Conservation (phyloP, 2,329 filamentous ascomycete species). For the Pestalotiopsis sp. region DNA sequence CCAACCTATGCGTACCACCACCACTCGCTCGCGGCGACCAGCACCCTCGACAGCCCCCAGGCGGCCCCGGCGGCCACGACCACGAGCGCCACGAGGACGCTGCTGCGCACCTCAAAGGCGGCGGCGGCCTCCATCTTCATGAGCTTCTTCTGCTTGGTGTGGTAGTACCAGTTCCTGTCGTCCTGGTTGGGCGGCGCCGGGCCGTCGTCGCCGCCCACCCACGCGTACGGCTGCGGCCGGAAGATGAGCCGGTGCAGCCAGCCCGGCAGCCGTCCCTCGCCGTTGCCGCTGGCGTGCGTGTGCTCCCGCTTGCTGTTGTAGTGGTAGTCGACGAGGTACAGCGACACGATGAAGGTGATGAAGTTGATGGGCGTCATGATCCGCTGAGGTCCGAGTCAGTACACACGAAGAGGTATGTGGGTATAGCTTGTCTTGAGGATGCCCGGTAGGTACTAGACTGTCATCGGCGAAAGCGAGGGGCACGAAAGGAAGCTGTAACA, state of each 20-base stretch:
- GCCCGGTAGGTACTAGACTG: too few species aligned
- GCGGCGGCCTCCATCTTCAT: constrained; percentile 64
- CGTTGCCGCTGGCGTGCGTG: not conserved
- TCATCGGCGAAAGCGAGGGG: too few species aligned
- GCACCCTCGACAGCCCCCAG: constrained; percentile 31
- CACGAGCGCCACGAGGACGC: constrained; percentile 54
- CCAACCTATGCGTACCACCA: not conserved
- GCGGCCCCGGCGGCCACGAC: constrained; percentile 20
- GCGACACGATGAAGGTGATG: constrained; percentile 66
- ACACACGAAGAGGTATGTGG: too few species aligned
- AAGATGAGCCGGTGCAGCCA: constrained; percentile 47
- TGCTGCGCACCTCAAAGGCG: constrained; percentile 61
- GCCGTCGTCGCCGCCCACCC: constrained; percentile 20
- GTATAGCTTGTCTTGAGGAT: too few species aligned
- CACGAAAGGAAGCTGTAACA: not conserved
- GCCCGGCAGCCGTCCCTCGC: constrained; percentile 29
- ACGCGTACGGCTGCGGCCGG: constrained; percentile 41
- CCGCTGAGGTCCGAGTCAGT: constrained; percentile 31
- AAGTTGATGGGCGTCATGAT: constrained; percentile 67
- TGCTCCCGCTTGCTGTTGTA: constrained; percentile 51
- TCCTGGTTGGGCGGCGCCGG: constrained; percentile 18
- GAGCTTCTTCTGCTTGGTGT: constrained; percentile 61
- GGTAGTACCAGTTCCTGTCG: constrained; percentile 47
- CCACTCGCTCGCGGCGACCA: not conserved
- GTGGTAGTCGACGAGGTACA: constrained; percentile 63